phyloP scores from a whole-genome alignment of 1,139 yeast species.

The Kodamaea ohmeri region DNA sequence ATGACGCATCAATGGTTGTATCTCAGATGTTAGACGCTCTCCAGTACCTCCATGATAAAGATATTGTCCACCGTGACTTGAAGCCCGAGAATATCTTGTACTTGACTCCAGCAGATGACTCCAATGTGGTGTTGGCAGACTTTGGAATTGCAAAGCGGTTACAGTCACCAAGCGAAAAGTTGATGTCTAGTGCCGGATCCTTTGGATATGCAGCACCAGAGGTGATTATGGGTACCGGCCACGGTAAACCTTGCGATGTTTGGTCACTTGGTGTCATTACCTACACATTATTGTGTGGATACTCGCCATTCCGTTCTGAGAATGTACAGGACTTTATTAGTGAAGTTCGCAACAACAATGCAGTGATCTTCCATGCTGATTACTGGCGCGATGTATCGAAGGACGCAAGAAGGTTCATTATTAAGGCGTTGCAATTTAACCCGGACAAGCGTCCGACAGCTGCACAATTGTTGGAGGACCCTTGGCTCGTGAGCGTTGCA shows the following conservation, averaged over 20 bases:
- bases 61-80: constrained; percentile 86
- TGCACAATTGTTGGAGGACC: constrained; percentile 56
- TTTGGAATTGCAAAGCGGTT: constrained; percentile 87
- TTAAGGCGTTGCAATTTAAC: constrained; percentile 59
- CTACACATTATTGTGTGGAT: constrained; percentile 87
- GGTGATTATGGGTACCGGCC: constrained; percentile 71
- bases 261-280: constrained; percentile 94
- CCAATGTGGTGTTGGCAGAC: constrained; percentile 81
- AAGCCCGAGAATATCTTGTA: constrained; percentile 88
- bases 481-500: constrained; percentile 62
- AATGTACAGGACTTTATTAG: constrained; percentile 74
- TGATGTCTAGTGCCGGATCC: constrained; percentile 82
- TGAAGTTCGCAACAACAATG: constrained; percentile 68
- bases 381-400: constrained; percentile 80
- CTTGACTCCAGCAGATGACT: constrained; percentile 48
- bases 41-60: constrained; percentile 63
- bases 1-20: constrained; percentile 72
- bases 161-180: constrained; percentile 55
- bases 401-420: constrained; percentile 73
- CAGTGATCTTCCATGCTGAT: constrained; percentile 79
- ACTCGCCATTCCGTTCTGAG: constrained; percentile 88
- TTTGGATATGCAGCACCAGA: constrained; percentile 96
- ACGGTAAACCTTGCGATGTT: constrained; percentile 84
- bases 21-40: constrained; percentile 73
- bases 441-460: constrained; percentile 72